Percentiles rank a stretch among this genome's conserved stretches.
Evolutionary conservation across 1,139 yeast species (phyloP).

Genomic region (Pichia sp.): DNA sequence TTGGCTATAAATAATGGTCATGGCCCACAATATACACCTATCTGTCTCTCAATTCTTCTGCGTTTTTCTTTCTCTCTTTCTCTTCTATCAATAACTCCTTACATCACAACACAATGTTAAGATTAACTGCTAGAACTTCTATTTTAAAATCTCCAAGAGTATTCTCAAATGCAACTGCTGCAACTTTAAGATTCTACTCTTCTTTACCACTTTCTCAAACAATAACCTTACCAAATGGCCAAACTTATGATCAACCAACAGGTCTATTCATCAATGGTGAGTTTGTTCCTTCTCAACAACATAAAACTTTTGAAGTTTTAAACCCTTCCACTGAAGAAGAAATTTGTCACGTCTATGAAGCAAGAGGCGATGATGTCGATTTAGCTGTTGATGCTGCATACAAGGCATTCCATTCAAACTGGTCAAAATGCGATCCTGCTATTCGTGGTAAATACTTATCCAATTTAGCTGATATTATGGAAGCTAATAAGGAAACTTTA

Average conservation of each 20-base stretch:
- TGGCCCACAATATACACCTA: not conserved
- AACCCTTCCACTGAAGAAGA: constrained; percentile 59
- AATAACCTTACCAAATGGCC: constrained; percentile 28
- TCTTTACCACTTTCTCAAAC: constrained; percentile 24
- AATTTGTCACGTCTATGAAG: constrained; percentile 52
- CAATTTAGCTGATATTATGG: constrained; percentile 57
- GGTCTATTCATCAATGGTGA: constrained; percentile 82
- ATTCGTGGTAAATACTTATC: constrained; percentile 46
- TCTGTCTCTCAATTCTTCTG: not conserved
- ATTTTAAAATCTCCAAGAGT: constrained; percentile 4
- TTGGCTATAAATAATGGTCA: not conserved
- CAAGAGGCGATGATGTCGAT: constrained; percentile 58
- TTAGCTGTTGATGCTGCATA: constrained; percentile 57
- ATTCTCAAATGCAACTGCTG: constrained; percentile 11
- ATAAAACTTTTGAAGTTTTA: constrained; percentile 55
- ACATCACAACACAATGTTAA: constrained; percentile 11
- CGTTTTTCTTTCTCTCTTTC: not conserved
- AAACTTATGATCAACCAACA: constrained; percentile 52
- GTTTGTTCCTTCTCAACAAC: constrained; percentile 56
- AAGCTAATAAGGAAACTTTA: constrained; percentile 47
- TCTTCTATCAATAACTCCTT: not conserved
- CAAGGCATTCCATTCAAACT: constrained; percentile 43
- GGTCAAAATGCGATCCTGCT: constrained; percentile 40
- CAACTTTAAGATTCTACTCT: constrained; percentile 26
- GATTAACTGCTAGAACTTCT: constrained; percentile 11